A percentile compares a stretch with the other conserved stretches of the same genome.
phyloP scores from a whole-genome alignment of 2,329 filamentous ascomycete species.

The Pseudogymnoascus sp. region DNA sequence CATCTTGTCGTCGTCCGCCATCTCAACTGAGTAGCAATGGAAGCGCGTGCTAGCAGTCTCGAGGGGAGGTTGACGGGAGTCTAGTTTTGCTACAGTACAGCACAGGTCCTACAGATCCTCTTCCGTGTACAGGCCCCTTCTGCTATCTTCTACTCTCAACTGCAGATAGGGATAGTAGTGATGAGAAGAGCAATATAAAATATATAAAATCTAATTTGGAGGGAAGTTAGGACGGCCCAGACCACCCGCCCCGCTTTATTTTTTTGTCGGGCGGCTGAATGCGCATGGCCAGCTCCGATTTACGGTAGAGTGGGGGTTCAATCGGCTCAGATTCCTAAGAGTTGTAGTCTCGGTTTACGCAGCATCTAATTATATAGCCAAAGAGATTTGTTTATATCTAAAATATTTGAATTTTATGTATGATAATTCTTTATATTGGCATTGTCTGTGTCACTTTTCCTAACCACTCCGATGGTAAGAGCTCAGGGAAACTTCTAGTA shows the following conservation, averaged over 20 bases:
- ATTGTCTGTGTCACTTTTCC: neutral
- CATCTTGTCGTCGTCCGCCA: conserved; percentile 17
- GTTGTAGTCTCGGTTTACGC: neutral
- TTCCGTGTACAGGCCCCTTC: neutral
- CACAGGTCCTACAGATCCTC: neutral
- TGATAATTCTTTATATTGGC: neutral
- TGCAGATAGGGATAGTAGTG: neutral
- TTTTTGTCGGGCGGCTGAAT: neutral
- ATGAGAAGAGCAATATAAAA: conserved; percentile 1
- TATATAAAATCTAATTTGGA: neutral
- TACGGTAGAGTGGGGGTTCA: neutral
- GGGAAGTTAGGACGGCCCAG: neutral
- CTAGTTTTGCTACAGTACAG: neutral
- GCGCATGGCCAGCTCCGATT: neutral
- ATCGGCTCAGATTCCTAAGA: neutral
- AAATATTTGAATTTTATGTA: too few relatives aligned
- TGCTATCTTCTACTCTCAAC: neutral
- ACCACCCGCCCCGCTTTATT: neutral
- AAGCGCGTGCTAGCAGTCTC: conserved; percentile 25
- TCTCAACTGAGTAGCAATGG: conserved; percentile 27
- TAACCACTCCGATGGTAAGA: neutral
- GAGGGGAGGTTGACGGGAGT: too few relatives aligned
- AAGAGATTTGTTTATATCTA: neutral
- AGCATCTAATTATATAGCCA: neutral
- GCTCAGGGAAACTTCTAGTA: neutral